Conservation (phyloP, 495 filamentous ascomycete genomes). For the Chaetomium fimeti region DNA sequence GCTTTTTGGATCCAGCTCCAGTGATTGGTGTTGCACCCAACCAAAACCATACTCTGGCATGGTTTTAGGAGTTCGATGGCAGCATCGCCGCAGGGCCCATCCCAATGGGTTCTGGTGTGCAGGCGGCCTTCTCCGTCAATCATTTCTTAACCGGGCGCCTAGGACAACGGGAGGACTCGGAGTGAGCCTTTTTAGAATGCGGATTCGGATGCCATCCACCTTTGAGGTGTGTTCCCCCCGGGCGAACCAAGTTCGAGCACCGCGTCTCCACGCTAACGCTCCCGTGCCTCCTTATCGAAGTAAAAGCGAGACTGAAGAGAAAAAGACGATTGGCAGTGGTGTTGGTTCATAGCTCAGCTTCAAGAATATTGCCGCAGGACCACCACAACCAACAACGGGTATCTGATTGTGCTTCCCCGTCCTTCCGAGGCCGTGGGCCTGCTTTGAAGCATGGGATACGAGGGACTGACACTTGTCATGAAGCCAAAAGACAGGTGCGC, state of each 20-base stretch:
- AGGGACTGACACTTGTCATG: constrained; percentile 17
- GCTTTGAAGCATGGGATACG: not conserved
- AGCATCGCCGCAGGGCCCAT: not conserved
- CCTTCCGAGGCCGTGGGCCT: not conserved
- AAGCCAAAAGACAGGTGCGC: not conserved
- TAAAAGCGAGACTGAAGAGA: too few species aligned
- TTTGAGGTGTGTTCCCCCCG: too few species aligned
- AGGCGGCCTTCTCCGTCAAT: not conserved
- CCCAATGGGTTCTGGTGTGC: not conserved
- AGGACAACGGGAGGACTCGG: too few species aligned
- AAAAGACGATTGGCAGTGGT: not conserved
- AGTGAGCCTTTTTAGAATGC: too few species aligned
- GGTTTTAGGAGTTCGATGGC: not conserved
- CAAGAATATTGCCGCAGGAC: not conserved
- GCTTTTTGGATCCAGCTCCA: constrained; percentile 2
- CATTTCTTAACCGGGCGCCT: not conserved
- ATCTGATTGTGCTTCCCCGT: not conserved
- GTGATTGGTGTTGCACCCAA: constrained; percentile 15
- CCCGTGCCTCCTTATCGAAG: too few species aligned
- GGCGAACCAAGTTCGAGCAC: too few species aligned
- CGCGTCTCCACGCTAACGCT: too few species aligned
- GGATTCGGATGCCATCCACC: too few species aligned
- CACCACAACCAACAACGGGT: not conserved
- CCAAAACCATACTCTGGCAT: not conserved
- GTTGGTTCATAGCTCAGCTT: not conserved